Evolutionary conservation across 805 yeast genomes (phyloP).

Genomic region (Yamadazyma sp.): DNA sequence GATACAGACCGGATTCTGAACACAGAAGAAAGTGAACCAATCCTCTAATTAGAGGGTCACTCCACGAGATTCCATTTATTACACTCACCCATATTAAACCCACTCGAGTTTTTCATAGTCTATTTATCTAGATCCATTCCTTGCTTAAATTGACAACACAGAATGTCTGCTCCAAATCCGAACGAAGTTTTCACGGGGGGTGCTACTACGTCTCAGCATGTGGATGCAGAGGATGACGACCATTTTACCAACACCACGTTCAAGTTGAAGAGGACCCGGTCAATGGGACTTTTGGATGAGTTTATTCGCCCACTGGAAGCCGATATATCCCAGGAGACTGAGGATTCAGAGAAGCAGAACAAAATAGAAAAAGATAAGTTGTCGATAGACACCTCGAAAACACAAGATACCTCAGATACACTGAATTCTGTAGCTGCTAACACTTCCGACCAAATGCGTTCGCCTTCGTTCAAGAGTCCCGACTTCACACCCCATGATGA

Average conservation of each 20-base stretch:
- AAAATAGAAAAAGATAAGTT: background rate
- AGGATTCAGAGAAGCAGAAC: constrained; percentile 3
- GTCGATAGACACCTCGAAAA: background rate
- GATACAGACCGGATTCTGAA: too few species aligned
- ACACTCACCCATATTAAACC: too few species aligned
- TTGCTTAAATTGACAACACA: too few species aligned
- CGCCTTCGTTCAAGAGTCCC: constrained; percentile 24
- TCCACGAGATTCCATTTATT: too few species aligned
- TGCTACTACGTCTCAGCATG: constrained; percentile 62
- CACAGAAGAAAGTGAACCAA: too few species aligned
- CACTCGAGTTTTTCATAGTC: too few species aligned
- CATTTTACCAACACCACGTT: constrained; percentile 71
- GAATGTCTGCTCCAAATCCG: constrained; percentile 8
- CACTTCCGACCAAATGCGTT: constrained; percentile 1
- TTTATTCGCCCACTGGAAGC: constrained; percentile 41
- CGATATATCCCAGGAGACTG: constrained; percentile 5
- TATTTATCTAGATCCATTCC: too few species aligned
- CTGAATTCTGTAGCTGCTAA: too few species aligned
- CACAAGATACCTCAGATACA: too few species aligned
- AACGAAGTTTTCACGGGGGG: constrained; percentile 52
- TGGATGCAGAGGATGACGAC: constrained; percentile 68
- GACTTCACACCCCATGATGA: constrained; percentile 74
- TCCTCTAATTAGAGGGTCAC: too few species aligned
- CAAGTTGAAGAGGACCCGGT: constrained; percentile 76
- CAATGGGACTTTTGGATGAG: constrained; percentile 77